Evolutionary conservation across 495 filamentous ascomycete species (phyloP).

Genomic region (Physcia stellaris): DNA sequence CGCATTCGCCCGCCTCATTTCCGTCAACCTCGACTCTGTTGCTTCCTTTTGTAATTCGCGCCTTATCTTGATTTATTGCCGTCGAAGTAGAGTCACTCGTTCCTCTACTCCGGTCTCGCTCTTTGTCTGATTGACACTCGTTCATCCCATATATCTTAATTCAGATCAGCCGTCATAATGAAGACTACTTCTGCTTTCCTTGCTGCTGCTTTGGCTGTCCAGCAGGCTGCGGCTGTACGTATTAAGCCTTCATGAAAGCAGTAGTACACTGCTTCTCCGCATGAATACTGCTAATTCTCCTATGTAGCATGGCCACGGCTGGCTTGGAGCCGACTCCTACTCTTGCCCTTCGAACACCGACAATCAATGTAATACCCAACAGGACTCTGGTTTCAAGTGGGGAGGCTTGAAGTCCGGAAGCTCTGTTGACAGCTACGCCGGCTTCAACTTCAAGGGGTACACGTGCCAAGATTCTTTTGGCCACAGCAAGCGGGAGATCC

Average conservation of each 20-base stretch:
- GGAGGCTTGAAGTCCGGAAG: constrained; percentile 40
- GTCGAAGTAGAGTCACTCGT: constrained; percentile 4
- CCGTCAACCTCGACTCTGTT: no score
- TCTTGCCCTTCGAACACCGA: constrained; percentile 58
- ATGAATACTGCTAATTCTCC: neutral
- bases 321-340: constrained; percentile 46
- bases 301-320: constrained; percentile 20
- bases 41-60: no score
- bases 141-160: neutral
- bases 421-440: constrained; percentile 50
- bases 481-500: constrained; percentile 19
- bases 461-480: constrained; percentile 43
- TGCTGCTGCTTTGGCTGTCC: constrained; percentile 16
- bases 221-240: constrained; percentile 41
- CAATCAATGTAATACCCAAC: constrained; percentile 53
- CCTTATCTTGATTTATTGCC: no score
- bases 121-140: constrained; percentile 1
- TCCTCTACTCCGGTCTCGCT: constrained; percentile 2
- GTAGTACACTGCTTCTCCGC: no score
- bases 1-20: no score
- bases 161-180: constrained; percentile 2
- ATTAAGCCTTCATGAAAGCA: no score
- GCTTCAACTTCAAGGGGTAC: constrained; percentile 62
- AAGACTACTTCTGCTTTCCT: constrained; percentile 2
- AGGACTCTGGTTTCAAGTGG: constrained; percentile 61